Base-by-base conservation (phyloP, 148 eudicot species). In the Vaccinium myrtillus region DNA sequence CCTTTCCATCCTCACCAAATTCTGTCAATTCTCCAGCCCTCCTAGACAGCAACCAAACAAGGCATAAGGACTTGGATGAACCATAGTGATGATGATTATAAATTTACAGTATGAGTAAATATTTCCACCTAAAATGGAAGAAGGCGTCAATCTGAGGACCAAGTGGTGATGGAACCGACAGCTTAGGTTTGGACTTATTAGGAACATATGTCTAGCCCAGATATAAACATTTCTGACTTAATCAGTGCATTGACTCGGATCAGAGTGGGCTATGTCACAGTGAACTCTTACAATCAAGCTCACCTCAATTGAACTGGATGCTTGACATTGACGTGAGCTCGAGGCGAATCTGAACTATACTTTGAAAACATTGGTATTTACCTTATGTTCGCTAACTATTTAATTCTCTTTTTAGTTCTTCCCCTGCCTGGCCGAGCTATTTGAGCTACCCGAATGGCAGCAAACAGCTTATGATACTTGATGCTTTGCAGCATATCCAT, bases 251-350 rank as follows among this genome's bases (percentile, higher is more conserved):
- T 65, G 32, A 65, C 32, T 65, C 13, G 59, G 63, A 86, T 61
- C 0, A 69, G 54, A 71, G 23, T 59, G 71, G 61, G 74, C 46
- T 21, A 25, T n/a, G n/a, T 16, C 49, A 86, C 12, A 39, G 5
- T 32, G 43, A 69, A 15, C 1, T 10, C 8, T 79, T 30, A 65
- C 87, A 83, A 14, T 77, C 73, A 36, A 71, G 76, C 89, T 88
- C 75, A 97, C 99, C 96, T 94, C 87, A 90, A 97, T 91, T 89
- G 84, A 77, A 82, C 94, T 95, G n/a, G n/a, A n/a, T n/a, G n/a
- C n/a, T n/a, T n/a, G n/a, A n/a, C n/a, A n/a, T n/a, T n/a, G n/a
- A n/a, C 61, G 90, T 88, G 82, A 92, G 92, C 86, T 94, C 88
- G 51, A 55, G 70, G 49, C 86, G 70, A 50, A 93, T 89, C 0